These are phyloP conservation scores for Epicoccum sorghinum DNA, from an alignment of 2,329 filamentous ascomycete species.

Conservation along the genomic window DNA sequence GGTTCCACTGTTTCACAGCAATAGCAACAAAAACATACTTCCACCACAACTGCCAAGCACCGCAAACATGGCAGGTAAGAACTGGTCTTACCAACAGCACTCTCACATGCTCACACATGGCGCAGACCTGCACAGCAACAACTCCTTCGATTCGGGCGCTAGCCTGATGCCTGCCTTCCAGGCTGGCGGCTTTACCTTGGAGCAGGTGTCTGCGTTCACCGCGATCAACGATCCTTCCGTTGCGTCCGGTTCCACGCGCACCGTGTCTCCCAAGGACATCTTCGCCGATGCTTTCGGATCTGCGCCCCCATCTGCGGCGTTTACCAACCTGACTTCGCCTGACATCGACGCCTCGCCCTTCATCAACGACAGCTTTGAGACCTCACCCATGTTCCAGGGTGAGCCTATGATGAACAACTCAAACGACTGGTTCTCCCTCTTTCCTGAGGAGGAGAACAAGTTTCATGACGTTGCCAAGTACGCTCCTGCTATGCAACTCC, in stretches of 20 bases:
- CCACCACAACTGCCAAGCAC: constrained; percentile 33
- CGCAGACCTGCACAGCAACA: constrained; percentile 47
- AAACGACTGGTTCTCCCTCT: constrained; percentile 74
- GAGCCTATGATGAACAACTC: constrained; percentile 61
- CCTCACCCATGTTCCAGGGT: constrained; percentile 75
- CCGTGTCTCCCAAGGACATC: constrained; percentile 84
- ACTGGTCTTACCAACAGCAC: constrained; percentile 18
- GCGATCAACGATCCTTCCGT: constrained; percentile 53
- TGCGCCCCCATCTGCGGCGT: constrained; percentile 78
- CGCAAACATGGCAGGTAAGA: constrained; percentile 49
- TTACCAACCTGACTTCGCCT: constrained; percentile 85
- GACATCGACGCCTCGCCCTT: constrained; percentile 78
- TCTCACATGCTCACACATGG: constrained; percentile 36
- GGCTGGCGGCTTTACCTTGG: constrained; percentile 37
- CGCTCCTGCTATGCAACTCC: constrained; percentile 31
- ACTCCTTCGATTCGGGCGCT: constrained; percentile 54
- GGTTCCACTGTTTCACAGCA: constrained; percentile 71
- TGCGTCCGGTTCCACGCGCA: constrained; percentile 53
- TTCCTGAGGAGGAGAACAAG: constrained; percentile 60
- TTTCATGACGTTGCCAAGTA: constrained; percentile 30
- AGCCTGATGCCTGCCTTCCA: constrained; percentile 54
- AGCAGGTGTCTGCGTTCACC: constrained; percentile 48
- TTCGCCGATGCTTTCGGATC: constrained; percentile 73
- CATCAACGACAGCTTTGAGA: constrained; percentile 72
- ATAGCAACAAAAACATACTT: constrained; percentile 62